Percentiles rank a stretch among this genome's conserved stretches.
These are phyloP conservation scores for Alternaria gaisen DNA, from an alignment of 2,329 filamentous ascomycete genomes.

Conservation along the genomic window DNA sequence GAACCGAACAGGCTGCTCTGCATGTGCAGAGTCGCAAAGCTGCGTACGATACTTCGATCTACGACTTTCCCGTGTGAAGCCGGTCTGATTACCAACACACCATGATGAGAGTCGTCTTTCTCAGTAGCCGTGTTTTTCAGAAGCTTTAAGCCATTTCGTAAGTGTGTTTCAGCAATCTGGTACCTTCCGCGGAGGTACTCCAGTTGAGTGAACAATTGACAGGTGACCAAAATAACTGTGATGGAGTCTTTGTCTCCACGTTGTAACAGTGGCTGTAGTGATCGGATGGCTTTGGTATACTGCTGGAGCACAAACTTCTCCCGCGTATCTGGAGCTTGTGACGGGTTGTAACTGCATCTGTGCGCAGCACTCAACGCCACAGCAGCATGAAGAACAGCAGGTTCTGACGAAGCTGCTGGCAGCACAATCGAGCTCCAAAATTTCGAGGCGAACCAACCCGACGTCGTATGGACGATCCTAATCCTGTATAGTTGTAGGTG, in stretches of 20 bases:
- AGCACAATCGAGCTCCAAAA: slow-evolving; percentile 55
- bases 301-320: slow-evolving; percentile 50
- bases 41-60: slow-evolving; percentile 57
- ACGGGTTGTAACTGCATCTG: slow-evolving; percentile 22
- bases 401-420: slow-evolving; percentile 51
- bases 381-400: slow-evolving; percentile 55
- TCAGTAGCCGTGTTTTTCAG: slow-evolving; percentile 36
- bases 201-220: slow-evolving; percentile 53
- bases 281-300: slow-evolving; percentile 53
- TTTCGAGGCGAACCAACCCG: slow-evolving; percentile 17
- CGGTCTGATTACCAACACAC: not conserved
- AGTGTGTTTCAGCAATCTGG: slow-evolving; percentile 49
- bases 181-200: slow-evolving; percentile 55
- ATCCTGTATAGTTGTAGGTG: slow-evolving; percentile 13
- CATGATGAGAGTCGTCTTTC: not conserved
- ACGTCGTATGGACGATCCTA: slow-evolving; percentile 2
- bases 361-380: slow-evolving; percentile 53
- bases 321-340: slow-evolving; percentile 19
- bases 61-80: slow-evolving; percentile 34
- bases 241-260: slow-evolving; percentile 35
- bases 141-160: slow-evolving; percentile 54
- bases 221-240: slow-evolving; percentile 53
- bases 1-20: slow-evolving; percentile 29
- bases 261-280: slow-evolving; percentile 38
- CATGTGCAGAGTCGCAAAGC: slow-evolving; percentile 46